These are phyloP conservation scores for Conringia planisiliqua DNA, from an alignment of 345 rosid genomes.

Conservation along the genomic window DNA sequence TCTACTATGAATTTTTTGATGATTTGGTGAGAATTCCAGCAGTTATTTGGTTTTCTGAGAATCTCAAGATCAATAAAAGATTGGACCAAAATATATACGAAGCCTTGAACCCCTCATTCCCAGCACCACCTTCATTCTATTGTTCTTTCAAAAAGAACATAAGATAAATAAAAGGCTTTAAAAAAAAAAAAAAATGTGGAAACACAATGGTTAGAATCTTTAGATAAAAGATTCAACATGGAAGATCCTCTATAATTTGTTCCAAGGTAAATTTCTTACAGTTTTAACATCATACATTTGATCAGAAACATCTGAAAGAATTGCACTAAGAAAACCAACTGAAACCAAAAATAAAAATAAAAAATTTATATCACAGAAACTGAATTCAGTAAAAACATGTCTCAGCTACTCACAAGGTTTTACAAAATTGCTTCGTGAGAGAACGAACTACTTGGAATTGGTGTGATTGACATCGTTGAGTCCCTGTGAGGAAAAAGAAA, in stretches of 20 bases:
- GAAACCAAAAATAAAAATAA: neutral
- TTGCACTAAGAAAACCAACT: conserved; percentile 1
- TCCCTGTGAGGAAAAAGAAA: conserved; percentile 31
- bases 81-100: conserved; percentile 34
- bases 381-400: neutral
- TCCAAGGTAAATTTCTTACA: neutral
- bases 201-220: neutral
- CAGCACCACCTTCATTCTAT: neutral
- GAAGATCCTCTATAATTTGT: neutral
- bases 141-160: neutral
- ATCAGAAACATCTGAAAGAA: conserved; percentile 14
- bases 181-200: too few species aligned
- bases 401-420: conserved; percentile 21
- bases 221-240: neutral
- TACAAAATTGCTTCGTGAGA: conserved; percentile 27
- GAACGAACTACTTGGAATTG: conserved; percentile 38
- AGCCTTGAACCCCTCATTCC: neutral
- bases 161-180: neutral
- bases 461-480: conserved; percentile 41
- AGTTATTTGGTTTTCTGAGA: neutral
- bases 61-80: conserved; percentile 22
- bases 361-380: neutral
- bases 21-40: neutral
- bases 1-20: neutral
- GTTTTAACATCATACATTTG: conserved; percentile 15